These are phyloP conservation scores for Copromyces sp. DNA, from an alignment of 495 filamentous ascomycete genomes.

Conservation along the genomic window DNA sequence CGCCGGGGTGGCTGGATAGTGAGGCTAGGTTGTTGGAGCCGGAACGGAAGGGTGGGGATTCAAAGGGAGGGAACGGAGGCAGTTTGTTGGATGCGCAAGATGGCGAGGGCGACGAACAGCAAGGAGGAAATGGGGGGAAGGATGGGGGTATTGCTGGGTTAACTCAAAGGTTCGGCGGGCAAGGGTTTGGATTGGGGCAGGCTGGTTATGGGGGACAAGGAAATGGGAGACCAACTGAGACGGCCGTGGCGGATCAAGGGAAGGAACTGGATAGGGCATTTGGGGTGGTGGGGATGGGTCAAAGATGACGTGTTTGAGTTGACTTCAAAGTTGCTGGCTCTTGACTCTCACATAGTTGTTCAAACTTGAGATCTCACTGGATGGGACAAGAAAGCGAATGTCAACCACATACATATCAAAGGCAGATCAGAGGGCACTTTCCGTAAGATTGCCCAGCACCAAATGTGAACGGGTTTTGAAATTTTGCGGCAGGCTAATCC, in stretches of 20 bases:
- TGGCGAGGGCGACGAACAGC: not conserved
- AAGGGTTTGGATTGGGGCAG: not conserved
- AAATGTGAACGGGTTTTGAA: not conserved
- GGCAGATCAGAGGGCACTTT: not conserved
- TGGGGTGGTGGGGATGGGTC: constrained; percentile 48
- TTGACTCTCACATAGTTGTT: not conserved
- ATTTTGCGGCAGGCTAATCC: not conserved
- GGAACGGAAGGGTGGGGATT: constrained; percentile 29
- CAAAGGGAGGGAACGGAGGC: constrained; percentile 2
- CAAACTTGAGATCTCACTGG: not conserved
- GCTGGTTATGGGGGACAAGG: constrained; percentile 12
- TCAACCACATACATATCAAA: not conserved
- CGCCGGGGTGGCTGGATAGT: constrained; percentile 90
- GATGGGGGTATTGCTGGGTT: not conserved
- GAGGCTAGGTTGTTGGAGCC: constrained; percentile 79
- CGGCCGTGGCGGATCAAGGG: constrained; percentile 47
- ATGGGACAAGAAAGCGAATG: not conserved
- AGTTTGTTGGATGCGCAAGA: not conserved
- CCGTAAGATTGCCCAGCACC: not conserved
- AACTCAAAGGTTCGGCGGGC: not conserved
- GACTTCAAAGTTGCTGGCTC: not conserved
- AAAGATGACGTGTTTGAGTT: not conserved
- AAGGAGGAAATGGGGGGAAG: constrained; percentile 14
- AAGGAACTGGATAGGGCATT: constrained; percentile 85
- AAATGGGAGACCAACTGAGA: constrained; percentile 32